Base-by-base conservation (phyloP, 306 rosid species). In the Corylus heterophylla region DNA sequence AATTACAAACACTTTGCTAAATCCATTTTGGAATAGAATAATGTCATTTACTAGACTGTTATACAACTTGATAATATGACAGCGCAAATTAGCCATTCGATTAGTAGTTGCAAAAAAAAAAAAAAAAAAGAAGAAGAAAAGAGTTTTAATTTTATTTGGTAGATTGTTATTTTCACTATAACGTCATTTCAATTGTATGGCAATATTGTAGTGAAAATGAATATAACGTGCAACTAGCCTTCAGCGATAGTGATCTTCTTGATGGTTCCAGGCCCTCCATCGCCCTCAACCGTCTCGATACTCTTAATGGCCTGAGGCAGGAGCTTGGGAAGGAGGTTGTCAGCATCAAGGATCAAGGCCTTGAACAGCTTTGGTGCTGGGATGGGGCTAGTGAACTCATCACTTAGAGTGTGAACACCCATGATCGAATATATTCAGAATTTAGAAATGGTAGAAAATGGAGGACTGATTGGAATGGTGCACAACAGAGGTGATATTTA, bases 221-320 rank as follows among this genome's bases (percentile, higher is more conserved):
- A 25, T 50, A 6, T 16, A 77, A 77, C 69, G 7, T 63, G 37
- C 13, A 66, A 86, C 80, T 59, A 70, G 79, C 95, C 93, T 82
- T 83, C 83, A 3, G 72, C 85, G 14, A 88, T 73, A 76, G 89
- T 86, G 73, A 88, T 79, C 83, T 90, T 79, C 75, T 88, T 88
- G 75, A 92, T 76, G 80, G 88, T 88, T 84, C 96, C 93, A 0
- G 92, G 86, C 12, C 93, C 92, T 8, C 93, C 97, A 70, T 86
- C 69, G 75, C 96, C 96, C 84, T 88, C 88, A 47, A 89, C 62
- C 14, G 88, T 81, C 48, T 92, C 90, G 71, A 78, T 5, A 4
- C 56, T 59, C 74, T 85, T 81, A 42, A 88, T 31, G 17, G 88
- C 88, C 25, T 86, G 87, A 1, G 93, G 93, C 22, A 87, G 56